These are phyloP conservation scores for Tricholomella constricta DNA, from an alignment of 768 basidiomycete genomes.

Conservation along the genomic window DNA sequence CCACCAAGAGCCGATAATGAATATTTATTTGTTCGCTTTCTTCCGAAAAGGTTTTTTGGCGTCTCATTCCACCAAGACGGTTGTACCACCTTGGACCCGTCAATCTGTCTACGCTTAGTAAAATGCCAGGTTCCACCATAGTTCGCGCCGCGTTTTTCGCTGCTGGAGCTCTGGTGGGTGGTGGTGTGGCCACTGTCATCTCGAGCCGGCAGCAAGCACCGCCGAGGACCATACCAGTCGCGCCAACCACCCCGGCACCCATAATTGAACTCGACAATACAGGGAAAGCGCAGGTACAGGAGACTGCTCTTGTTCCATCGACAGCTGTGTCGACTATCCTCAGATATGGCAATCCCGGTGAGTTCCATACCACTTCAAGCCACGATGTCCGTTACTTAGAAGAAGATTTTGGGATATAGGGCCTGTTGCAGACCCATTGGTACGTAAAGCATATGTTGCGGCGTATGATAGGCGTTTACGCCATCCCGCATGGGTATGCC, in stretches of 20 bases:
- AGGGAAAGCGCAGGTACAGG: conserved; percentile 45
- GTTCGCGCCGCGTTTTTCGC: conserved; percentile 77
- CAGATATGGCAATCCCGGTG: conserved; percentile 85
- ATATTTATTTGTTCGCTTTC: too few species aligned
- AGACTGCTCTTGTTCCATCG: conserved; percentile 31
- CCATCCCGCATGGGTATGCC: conserved; percentile 90
- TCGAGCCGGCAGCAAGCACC: conserved; percentile 31
- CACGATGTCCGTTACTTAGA: background rate
- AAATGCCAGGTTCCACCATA: conserved; percentile 40
- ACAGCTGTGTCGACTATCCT: conserved; percentile 42
- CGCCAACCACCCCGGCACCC: conserved; percentile 30
- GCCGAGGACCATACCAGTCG: conserved; percentile 13
- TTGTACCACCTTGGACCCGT: background rate
- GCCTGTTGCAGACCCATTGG: conserved; percentile 78
- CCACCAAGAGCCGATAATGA: too few species aligned
- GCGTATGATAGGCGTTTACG: conserved; percentile 89
- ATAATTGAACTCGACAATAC: conserved; percentile 47
- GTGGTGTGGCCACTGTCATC: conserved; percentile 62
- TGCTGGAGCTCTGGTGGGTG: conserved; percentile 80
- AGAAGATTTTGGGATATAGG: conserved; percentile 50
- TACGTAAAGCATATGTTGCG: conserved; percentile 82
- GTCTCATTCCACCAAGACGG: background rate
- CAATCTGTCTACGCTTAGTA: background rate
- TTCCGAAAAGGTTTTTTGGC: too few species aligned
- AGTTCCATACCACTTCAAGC: conserved; percentile 20